Percentiles rank a stretch among this genome's conserved stretches.
phyloP scores from a whole-genome alignment of 169 alveolate species.

The Eimeria praecox region DNA sequence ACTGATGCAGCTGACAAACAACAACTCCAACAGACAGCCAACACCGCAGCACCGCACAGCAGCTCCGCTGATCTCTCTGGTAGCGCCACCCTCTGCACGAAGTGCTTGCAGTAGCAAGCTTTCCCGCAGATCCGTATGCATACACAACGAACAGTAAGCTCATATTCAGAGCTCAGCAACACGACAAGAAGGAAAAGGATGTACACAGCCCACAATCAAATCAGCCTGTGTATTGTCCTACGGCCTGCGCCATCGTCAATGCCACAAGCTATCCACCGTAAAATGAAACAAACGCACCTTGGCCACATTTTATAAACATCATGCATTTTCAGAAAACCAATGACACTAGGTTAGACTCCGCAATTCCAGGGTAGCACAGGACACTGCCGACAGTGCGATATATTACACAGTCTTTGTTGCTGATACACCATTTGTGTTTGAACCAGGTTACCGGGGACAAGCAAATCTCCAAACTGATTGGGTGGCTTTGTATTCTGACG shows the following conservation, averaged over 20 bases:
- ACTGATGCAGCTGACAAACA: not conserved
- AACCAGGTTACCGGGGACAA: not conserved
- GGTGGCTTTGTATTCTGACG: not conserved
- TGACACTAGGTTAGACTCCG: not conserved
- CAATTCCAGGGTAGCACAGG: not conserved
- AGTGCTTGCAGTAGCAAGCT: not conserved
- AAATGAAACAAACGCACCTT: not conserved
- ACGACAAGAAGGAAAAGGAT: not conserved
- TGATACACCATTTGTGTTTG: not conserved
- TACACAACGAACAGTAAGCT: not conserved
- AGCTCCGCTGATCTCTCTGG: not conserved
- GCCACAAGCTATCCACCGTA: not conserved
- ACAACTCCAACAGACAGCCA: not conserved
- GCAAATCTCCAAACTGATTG: not conserved
- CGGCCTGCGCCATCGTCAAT: not conserved
- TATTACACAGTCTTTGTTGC: not conserved
- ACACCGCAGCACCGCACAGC: not conserved
- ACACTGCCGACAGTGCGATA: not conserved
- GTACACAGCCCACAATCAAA: not conserved
- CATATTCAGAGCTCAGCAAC: not conserved
- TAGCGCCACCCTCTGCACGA: not conserved
- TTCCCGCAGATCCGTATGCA: not conserved
- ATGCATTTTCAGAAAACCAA: not conserved
- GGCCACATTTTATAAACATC: not conserved
- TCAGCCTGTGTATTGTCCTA: not conserved